phyloP scores from a whole-genome alignment of 352 stramenopile genomes.

The Hyphochytrium catenoides region DNA sequence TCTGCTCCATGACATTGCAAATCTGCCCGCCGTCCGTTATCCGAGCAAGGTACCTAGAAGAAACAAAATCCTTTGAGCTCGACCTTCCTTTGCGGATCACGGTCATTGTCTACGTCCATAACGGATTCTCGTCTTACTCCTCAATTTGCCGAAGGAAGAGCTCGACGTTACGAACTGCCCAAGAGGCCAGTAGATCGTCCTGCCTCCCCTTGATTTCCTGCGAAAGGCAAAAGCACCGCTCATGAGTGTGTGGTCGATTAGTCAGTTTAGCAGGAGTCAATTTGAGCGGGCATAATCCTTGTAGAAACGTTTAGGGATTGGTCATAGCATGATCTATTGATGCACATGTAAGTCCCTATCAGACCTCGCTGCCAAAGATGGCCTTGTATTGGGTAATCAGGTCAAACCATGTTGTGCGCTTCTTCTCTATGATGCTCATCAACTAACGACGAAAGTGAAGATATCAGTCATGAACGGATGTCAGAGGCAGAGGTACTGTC shows the following conservation, averaged over 20 bases:
- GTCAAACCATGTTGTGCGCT: conserved; percentile 65
- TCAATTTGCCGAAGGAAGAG: conserved; percentile 51
- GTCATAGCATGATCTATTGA: too few relatives aligned
- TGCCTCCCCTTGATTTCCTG: conserved; percentile 42
- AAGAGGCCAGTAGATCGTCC: conserved; percentile 43
- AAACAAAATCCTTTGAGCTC: neutral
- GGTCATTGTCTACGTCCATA: neutral
- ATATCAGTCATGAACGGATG: too few relatives aligned
- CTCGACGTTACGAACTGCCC: conserved; percentile 42
- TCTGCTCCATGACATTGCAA: conserved; percentile 46
- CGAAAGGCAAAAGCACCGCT: neutral
- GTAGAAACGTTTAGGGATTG: too few relatives aligned
- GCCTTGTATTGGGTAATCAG: conserved; percentile 70
- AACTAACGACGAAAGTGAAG: too few relatives aligned
- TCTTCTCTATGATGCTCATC: conserved; percentile 58
- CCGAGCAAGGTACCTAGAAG: conserved; percentile 40
- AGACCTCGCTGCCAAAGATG: conserved; percentile 53
- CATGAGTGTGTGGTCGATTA: neutral
- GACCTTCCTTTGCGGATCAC: neutral
- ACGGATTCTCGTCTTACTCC: conserved; percentile 16
- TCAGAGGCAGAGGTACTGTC: too few relatives aligned
- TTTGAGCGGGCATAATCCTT: neutral
- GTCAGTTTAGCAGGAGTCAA: neutral
- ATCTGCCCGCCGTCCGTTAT: conserved; percentile 54
- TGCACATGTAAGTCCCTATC: too few relatives aligned